Conservation (phyloP, 1,284 basidiomycete genomes). For the Rhodotorula sp. region DNA sequence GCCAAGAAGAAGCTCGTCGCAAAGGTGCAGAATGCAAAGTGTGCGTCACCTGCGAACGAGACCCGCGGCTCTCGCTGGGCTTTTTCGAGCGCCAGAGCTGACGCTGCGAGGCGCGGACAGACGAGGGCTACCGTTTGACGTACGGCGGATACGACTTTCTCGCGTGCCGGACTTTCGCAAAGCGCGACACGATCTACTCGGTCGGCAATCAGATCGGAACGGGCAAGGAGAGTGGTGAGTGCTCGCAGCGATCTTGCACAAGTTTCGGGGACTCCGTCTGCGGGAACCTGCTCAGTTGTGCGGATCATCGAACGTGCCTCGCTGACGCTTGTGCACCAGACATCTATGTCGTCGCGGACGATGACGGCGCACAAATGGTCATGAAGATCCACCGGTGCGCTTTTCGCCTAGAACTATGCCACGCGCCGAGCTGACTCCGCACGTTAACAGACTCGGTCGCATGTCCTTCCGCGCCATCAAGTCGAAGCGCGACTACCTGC, state of each 20-base stretch:
- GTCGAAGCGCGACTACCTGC: slow-evolving; percentile 93
- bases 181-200: slow-evolving; percentile 74
- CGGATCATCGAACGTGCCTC: background rate
- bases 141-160: slow-evolving; percentile 98
- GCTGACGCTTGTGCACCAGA: slow-evolving; percentile 56
- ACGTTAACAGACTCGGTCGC: slow-evolving; percentile 71
- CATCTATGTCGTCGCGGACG: slow-evolving; percentile 88
- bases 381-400: slow-evolving; percentile 84
- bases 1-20: slow-evolving; percentile 90
- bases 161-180: slow-evolving; percentile 88
- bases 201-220: slow-evolving; percentile 98
- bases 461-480: slow-evolving; percentile 97
- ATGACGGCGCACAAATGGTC: slow-evolving; percentile 79
- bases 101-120: slow-evolving; percentile 54
- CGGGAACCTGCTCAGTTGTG: background rate
- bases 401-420: background rate
- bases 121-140: slow-evolving; percentile 94
- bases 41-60: slow-evolving; percentile 54
- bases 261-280: too few relatives aligned
- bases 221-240: slow-evolving; percentile 88
- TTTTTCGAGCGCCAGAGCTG: background rate
- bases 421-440: too few relatives aligned
- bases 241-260: background rate
- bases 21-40: slow-evolving; percentile 86
- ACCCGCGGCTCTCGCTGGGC: background rate